Base-by-base conservation (phyloP, 2,329 filamentous ascomycete species). In the Alternaria triticina region DNA sequence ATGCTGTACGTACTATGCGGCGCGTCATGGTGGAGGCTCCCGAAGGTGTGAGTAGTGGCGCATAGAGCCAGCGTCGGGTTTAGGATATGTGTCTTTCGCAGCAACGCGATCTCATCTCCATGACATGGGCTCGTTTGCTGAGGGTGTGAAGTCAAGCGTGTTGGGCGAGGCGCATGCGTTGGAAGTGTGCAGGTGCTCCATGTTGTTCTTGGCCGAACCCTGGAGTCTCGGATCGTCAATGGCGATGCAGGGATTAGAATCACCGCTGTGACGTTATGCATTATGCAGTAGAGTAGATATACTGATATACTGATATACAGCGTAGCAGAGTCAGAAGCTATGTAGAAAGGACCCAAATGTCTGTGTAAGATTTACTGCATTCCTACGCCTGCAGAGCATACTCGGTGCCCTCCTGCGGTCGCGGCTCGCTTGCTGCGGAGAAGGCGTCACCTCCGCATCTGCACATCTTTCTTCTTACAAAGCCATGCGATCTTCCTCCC, bases 1-100 rank as follows among this genome's bases (percentile, higher is more conserved):
- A 40, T 40, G 36, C 45, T 33, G 28, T 54, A 65, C 76, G 15
- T 71, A 79, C 80, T 62, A 81, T 79, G 59, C 79, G 75, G 67
- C 79, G 77, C 59, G 79, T 79, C 79, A 82, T 82, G 66, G 56
- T 74, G 67, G 44, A 61, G 64, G 61, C 58, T 59, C 65, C 52
- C 59, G 64, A 65, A 62, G 44, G 44, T 47, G 60, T 59, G 58
- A 57, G 52, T 51, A 61, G 43, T 55, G 43, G 64, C 50, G 57
- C 68, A 70, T 68, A 49, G 56, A 57, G 64, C 33, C 62, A 57
- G 51, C 30, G 56, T n/a, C 23, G 58, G 23, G 52, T 50, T 43
- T 64, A 66, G 45, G 50, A 61, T 27, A 23, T 25, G 55, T n/a
- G 46, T 22, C 46, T 65, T 56, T 52, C 28, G 54, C 47, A 58